Base-by-base conservation (phyloP, 2,329 filamentous ascomycete genomes). In the Cladosporium sp. region DNA sequence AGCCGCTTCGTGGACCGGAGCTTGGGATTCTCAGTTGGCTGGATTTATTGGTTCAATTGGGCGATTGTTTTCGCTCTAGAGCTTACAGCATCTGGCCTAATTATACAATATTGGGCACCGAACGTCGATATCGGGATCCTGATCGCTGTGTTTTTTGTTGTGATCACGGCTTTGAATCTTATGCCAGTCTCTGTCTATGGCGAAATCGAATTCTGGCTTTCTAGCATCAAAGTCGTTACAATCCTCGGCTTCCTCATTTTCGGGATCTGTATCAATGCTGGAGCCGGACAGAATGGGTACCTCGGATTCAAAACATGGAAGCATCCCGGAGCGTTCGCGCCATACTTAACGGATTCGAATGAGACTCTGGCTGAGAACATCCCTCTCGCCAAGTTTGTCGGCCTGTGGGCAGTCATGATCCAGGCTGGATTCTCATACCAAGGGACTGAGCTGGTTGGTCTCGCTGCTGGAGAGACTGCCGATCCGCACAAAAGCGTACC, bases 391-490 rank as follows among this genome's bases (percentile, higher is more conserved):
- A 77, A 75, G 57, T 77, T 77, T 56, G 74, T 77, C 35, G 83
- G 83, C 14, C 83, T 87, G 71, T 85, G 85, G 70, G 78, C 80
- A n/a, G 84, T 86, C 18, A 82, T 87, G 70, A 82, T 85, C 31
- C 84, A 80, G 8, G 83, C 84, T 65, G 85, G 82, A 12, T 87
- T 87, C 72, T 83, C 85, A 33, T 87, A 86, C 69, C 81, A 80
- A 61, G 84, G 84, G 12, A 85, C 84, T 10, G 83, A 86, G 69
- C 76, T 85, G 37, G 81, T 83, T 56, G 83, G 82, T 67, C 79
- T 85, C 53, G 83, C 82, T 57, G 83, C 83, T 28, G 84, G 75
- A 14, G 84, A 86, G 72, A 81, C 82, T n/a, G 77, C 77, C 50
- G 83, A 85, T 65, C 85, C 85, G 0, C 75, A 81, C 31, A 83